Evolutionary conservation across 2,329 filamentous ascomycete species (phyloP).

Genomic region (Trichoderma harzianum): DNA sequence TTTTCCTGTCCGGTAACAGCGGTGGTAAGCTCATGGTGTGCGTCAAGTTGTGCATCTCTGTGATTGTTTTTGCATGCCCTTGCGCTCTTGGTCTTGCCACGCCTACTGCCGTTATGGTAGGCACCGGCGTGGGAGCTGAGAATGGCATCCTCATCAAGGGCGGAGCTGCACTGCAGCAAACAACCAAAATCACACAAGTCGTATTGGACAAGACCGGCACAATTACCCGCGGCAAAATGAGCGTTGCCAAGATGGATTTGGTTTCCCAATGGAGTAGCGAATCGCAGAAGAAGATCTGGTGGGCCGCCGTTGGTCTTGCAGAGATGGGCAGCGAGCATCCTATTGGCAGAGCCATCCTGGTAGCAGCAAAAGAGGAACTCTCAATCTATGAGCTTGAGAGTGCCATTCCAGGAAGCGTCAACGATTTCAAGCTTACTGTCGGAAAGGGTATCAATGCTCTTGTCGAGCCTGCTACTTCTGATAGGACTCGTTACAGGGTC

Average conservation of each 20-base stretch:
- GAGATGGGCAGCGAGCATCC: conserved; percentile 96
- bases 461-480: conserved; percentile 71
- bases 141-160: conserved; percentile 98
- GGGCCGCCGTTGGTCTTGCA: conserved; percentile 91
- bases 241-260: conserved; percentile 69
- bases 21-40: conserved; percentile 96
- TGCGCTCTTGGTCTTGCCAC: conserved; percentile 95
- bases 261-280: conserved; percentile 67
- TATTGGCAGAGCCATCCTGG: conserved; percentile 82
- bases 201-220: conserved; percentile 97
- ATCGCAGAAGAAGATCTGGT: conserved; percentile 76
- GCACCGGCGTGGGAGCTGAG: conserved; percentile 93
- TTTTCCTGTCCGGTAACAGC: conserved; percentile 75
- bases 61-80: conserved; percentile 96
- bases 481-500: conserved; percentile 71
- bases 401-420: conserved; percentile 76
- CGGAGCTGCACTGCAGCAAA: conserved; percentile 84
- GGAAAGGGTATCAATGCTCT: conserved; percentile 80
- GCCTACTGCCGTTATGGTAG: conserved; percentile 97
- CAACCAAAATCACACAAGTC: conserved; percentile 84
- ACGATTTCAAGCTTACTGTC: conserved; percentile 78
- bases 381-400: conserved; percentile 64
- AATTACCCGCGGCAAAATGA: conserved; percentile 93
- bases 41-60: conserved; percentile 94
- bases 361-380: conserved; percentile 71